Evolutionary conservation across 2,329 filamentous ascomycete genomes (phyloP).

Genomic region (Fusarium sp.): DNA sequence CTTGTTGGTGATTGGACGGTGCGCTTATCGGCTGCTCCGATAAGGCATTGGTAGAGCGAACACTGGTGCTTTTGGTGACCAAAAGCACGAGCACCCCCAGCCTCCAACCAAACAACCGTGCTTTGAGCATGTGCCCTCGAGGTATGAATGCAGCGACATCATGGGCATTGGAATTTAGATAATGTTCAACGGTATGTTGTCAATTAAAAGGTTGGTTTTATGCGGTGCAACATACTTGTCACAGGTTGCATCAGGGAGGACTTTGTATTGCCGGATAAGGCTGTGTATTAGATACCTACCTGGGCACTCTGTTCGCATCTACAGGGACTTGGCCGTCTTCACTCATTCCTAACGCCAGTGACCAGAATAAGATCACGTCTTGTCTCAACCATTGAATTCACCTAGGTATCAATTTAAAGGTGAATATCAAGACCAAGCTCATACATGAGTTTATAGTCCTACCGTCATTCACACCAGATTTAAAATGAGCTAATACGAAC

Average conservation of each 20-base stretch:
- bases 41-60: constrained; percentile 25
- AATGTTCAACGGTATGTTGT: background rate
- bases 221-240: background rate
- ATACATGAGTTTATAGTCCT: background rate
- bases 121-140: background rate
- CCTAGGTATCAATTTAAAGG: background rate
- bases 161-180: background rate
- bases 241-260: background rate
- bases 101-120: background rate
- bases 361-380: background rate
- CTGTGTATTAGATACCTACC: background rate
- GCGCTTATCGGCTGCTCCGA: constrained; percentile 40
- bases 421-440: background rate
- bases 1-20: constrained; percentile 33
- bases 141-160: background rate
- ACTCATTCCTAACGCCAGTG: background rate
- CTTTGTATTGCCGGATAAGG: background rate
- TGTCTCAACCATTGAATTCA: background rate
- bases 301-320: background rate
- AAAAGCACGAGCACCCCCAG: constrained; percentile 24
- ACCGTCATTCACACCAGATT: background rate
- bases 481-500: background rate
- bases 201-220: background rate
- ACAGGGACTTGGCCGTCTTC: background rate
- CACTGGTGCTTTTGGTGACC: background rate